phyloP scores from a whole-genome alignment of 768 basidiomycete genomes.

The Podaxis sp. region DNA sequence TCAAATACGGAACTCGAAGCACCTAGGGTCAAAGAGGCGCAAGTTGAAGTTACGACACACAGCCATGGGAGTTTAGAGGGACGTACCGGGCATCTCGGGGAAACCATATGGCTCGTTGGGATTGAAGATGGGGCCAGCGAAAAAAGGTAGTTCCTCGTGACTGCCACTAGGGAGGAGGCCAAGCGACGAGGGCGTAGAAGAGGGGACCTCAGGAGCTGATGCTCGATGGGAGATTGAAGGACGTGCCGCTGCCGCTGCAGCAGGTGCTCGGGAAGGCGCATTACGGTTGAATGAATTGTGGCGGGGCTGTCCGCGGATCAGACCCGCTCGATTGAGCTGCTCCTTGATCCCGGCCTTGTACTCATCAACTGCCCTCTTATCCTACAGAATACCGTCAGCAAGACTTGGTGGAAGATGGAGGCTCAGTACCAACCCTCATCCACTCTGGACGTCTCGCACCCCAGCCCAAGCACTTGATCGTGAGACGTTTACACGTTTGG shows the following conservation, averaged over 20 bases:
- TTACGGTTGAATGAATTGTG: constrained; percentile 36
- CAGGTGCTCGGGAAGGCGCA: constrained; percentile 32
- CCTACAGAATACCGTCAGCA: constrained; percentile 39
- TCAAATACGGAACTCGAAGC: constrained; percentile 37
- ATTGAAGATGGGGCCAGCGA: constrained; percentile 22
- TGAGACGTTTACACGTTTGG: constrained; percentile 75
- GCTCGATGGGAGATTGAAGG: constrained; percentile 21
- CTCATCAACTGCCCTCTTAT: constrained; percentile 76
- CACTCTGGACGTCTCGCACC: constrained; percentile 83
- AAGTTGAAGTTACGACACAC: constrained; percentile 7
- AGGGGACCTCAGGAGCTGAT: constrained; percentile 23
- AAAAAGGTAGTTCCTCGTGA: constrained; percentile 23
- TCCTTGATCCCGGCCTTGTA: constrained; percentile 86
- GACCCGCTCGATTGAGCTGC: constrained; percentile 71
- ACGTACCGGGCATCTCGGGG: constrained; percentile 44
- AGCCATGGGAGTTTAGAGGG: constrained; percentile 6
- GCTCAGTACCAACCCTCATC: constrained; percentile 62
- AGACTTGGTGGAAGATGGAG: constrained; percentile 12
- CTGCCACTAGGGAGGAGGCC: constrained; percentile 14
- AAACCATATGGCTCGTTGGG: constrained; percentile 28
- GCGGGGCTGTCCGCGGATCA: constrained; percentile 82
- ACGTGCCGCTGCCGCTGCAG: constrained; percentile 25
- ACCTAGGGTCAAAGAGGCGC: constrained; percentile 26
- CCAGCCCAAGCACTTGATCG: constrained; percentile 84
- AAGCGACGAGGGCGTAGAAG: constrained; percentile 17